phyloP scores from a whole-genome alignment of 192 early-diverging fungal genomes.

The Obelidium mucronatum region DNA sequence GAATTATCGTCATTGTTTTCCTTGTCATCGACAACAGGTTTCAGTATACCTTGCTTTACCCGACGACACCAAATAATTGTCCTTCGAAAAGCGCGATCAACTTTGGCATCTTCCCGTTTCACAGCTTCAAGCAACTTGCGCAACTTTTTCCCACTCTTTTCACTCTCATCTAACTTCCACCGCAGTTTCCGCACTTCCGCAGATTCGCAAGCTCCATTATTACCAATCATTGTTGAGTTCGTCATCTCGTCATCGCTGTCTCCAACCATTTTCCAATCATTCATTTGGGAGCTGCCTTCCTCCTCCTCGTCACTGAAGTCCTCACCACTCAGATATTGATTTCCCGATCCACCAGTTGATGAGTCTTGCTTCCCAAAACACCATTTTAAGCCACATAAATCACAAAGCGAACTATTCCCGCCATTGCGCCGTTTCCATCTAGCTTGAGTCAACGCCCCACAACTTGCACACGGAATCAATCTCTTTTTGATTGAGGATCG shows the following conservation, averaged over 20 bases:
- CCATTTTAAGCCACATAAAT: slow-evolving; percentile 23
- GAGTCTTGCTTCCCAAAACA: slow-evolving; percentile 24
- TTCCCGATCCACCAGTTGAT: background rate
- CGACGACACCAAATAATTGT: slow-evolving; percentile 38
- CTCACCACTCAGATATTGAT: background rate
- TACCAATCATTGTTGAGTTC: background rate
- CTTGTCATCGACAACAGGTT: background rate
- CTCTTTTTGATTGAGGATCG: no score
- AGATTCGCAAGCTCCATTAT: background rate
- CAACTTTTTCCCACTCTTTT: slow-evolving; percentile 1
- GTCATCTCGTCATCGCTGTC: no score
- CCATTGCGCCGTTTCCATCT: slow-evolving; percentile 4
- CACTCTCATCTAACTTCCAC: slow-evolving; percentile 14
- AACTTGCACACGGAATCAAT: background rate
- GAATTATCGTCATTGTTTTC: background rate
- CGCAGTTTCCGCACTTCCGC: background rate
- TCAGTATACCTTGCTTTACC: background rate
- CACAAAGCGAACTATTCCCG: slow-evolving; percentile 23
- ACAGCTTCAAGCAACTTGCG: slow-evolving; percentile 20
- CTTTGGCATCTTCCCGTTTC: slow-evolving; percentile 31
- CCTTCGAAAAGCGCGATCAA: slow-evolving; percentile 36
- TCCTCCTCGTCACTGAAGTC: background rate
- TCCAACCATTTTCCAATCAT: background rate
- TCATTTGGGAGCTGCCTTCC: background rate
- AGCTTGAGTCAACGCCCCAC: slow-evolving; percentile 5